Evolutionary conservation across 1,284 basidiomycete species (phyloP), one percentile per base, ranked within the genome.

Genomic region (Apiotrichum montevideense): DNA sequence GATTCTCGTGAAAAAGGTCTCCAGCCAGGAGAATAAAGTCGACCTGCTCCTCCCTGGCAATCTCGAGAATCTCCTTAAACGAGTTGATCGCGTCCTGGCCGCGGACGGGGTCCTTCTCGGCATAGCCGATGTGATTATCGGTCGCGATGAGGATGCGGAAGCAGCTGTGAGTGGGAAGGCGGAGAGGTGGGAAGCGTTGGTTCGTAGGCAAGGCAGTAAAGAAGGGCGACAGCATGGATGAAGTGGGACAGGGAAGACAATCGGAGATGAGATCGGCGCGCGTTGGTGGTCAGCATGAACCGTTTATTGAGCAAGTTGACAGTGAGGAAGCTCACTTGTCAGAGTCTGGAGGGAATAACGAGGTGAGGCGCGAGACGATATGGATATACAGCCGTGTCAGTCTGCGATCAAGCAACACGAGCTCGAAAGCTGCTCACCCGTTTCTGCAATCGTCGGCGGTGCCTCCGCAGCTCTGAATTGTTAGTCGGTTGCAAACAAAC

Each of bases 1-100:
- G 84, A 74, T 98, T 98, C 70, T 99, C 96, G 73, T 99, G 96
- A 71, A 98, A 98, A 6, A 98, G 80, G 75, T 98, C 96, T 8
- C 96, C 95, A 11, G 88, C 94, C 2, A 98, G 84, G 3, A 99
- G 82, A 55, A 99, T 83, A 69, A 96, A 90, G 77, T 97, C 93
- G 51, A 95, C 93, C 64, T 96, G 86, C 62, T 91, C 80, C 61
- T 93, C 90, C 13, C 87, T 83, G 0, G 93, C 95, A 4, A 98
- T 79, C 70, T 96, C 85, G 6, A 99, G 79, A 46, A 98, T 90
- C 78, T 99, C 96, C 62, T 83, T 83, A 77, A 98, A 98, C 0
- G 94, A 90, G 73, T 95, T 88, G 68, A 99, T 89, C 4, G 93
- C 90, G 72, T 99, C 96, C 73, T 90, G 86, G 0, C 95, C 93